phyloP scores from a whole-genome alignment of 495 filamentous ascomycete genomes.

The Hypomontagnella submonticulosa region DNA sequence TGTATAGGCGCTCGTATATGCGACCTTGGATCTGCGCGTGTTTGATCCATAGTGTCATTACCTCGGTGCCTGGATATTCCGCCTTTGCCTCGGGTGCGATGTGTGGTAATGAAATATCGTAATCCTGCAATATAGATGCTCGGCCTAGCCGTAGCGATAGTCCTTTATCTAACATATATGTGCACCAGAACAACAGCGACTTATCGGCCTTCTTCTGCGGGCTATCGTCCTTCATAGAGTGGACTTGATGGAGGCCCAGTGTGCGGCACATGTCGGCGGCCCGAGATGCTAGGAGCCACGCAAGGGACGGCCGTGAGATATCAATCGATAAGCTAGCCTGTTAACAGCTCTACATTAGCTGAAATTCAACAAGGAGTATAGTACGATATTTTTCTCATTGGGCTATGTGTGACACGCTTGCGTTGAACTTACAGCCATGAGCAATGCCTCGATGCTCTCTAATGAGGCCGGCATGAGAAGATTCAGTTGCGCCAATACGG shows the following conservation, averaged over 20 bases:
- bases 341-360: neutral
- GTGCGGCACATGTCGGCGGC: constrained; percentile 70
- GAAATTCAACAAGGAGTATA: neutral
- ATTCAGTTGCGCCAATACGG: constrained; percentile 65
- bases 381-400: neutral
- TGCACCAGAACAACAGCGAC: constrained; percentile 69
- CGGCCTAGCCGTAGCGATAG: constrained; percentile 73
- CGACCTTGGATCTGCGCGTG: constrained; percentile 66
- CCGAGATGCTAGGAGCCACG: constrained; percentile 68
- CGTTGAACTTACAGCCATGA: constrained; percentile 64
- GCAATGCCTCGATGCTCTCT: constrained; percentile 69
- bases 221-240: constrained; percentile 61
- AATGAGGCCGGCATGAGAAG: constrained; percentile 66
- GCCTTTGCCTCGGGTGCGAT: constrained; percentile 50
- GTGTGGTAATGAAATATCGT: constrained; percentile 67
- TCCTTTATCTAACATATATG: constrained; percentile 69
- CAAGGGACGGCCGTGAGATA: constrained; percentile 69
- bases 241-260: constrained; percentile 70
- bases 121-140: constrained; percentile 69
- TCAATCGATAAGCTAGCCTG: constrained; percentile 67
- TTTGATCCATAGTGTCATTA: constrained; percentile 61
- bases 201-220: constrained; percentile 52
- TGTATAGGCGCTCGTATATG: constrained; percentile 70
- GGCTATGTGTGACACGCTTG: neutral
- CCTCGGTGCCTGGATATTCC: constrained; percentile 49